phyloP scores from a whole-genome alignment of 1,284 basidiomycete genomes.

The Pseudozyma hubeiensis region DNA sequence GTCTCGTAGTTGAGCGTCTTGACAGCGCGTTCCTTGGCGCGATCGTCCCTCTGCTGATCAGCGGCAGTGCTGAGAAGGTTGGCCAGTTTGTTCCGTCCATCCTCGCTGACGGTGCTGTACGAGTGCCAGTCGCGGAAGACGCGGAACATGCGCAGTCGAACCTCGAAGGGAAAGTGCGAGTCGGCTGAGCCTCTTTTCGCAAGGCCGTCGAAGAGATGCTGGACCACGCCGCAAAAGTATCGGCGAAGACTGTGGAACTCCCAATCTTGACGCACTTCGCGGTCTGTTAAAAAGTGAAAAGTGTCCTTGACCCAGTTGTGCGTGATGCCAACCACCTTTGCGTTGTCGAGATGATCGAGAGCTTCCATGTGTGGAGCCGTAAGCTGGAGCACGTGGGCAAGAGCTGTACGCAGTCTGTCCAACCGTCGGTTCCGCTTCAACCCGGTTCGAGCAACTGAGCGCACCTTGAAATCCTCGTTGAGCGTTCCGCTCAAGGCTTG shows the following conservation, averaged over 20 bases:
- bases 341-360: conserved; percentile 77
- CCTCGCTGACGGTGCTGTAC: conserved; percentile 80
- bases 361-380: conserved; percentile 83
- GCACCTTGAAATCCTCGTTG: conserved; percentile 77
- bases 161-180: conserved; percentile 80
- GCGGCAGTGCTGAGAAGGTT: conserved; percentile 80
- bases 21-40: conserved; percentile 65
- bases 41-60: conserved; percentile 70
- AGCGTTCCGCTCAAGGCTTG: conserved; percentile 83
- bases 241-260: conserved; percentile 84
- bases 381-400: conserved; percentile 88
- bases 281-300: conserved; percentile 79
- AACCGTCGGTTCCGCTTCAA: conserved; percentile 76
- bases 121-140: conserved; percentile 95
- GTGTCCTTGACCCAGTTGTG: conserved; percentile 88
- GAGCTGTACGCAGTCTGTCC: conserved; percentile 84
- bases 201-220: conserved; percentile 83
- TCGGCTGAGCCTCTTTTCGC: conserved; percentile 79
- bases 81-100: conserved; percentile 79
- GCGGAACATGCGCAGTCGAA: conserved; percentile 83
- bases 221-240: conserved; percentile 89
- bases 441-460: conserved; percentile 56
- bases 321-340: conserved; percentile 78
- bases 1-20: conserved; percentile 74
- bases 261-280: conserved; percentile 80